phyloP scores from a whole-genome alignment of 208 protist species.

The Trypanosoma avium region DNA sequence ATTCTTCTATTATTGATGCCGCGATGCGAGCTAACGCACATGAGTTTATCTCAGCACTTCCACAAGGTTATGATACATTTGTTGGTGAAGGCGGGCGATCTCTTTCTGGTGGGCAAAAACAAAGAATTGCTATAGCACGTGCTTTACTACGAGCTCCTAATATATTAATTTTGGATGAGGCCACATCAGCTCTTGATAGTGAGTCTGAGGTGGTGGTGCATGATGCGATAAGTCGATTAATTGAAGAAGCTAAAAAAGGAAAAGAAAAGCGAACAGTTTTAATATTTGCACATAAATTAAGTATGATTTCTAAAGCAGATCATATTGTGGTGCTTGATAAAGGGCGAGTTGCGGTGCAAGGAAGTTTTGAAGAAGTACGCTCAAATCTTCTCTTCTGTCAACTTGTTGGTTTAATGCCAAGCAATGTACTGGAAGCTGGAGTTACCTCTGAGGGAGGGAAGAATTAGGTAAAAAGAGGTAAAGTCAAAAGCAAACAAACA shows the following conservation, averaged over 20 bases:
- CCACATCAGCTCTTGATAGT: slow-evolving; percentile 89
- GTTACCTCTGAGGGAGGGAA: not conserved
- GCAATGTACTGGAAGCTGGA: not conserved
- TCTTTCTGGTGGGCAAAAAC: slow-evolving; percentile 93
- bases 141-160: slow-evolving; percentile 83
- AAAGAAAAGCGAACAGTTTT: slow-evolving; percentile 70
- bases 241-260: slow-evolving; percentile 57
- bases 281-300: slow-evolving; percentile 89
- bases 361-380: slow-evolving; percentile 71
- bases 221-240: slow-evolving; percentile 74
- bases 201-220: slow-evolving; percentile 90
- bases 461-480: not conserved
- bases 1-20: slow-evolving; percentile 62
- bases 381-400: slow-evolving; percentile 61
- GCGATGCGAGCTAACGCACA: slow-evolving; percentile 82
- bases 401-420: slow-evolving; percentile 46
- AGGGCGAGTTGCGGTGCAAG: slow-evolving; percentile 65
- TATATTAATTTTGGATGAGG: slow-evolving; percentile 94
- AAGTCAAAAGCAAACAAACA: not conserved
- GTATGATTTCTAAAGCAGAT: slow-evolving; percentile 86
- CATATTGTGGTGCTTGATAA: slow-evolving; percentile 87
- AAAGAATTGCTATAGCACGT: slow-evolving; percentile 94
- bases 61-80: slow-evolving; percentile 88
- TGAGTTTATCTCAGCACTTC: slow-evolving; percentile 86
- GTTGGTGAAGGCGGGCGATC: slow-evolving; percentile 88